Percentiles rank a stretch among this genome's conserved stretches.
phyloP scores from a whole-genome alignment of 768 basidiomycete genomes.

The Dioszegia hungarica region DNA sequence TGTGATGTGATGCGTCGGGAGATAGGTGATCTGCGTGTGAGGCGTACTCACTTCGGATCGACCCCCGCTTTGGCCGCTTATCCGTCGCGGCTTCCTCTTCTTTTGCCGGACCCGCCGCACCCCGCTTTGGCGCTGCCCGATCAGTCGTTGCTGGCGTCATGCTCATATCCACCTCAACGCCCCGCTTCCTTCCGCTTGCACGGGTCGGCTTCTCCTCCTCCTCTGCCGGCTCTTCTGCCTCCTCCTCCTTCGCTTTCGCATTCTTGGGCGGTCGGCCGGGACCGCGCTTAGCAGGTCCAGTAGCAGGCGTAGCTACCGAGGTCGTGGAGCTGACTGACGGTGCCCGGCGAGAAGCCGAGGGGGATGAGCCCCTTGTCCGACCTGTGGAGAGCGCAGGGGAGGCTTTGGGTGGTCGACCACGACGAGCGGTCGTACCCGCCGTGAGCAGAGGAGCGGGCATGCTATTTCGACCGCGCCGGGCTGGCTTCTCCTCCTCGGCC shows the following conservation, averaged over 20 bases:
- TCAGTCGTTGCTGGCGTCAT: background rate
- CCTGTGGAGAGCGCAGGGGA: slow-evolving; percentile 19
- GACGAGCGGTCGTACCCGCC: background rate
- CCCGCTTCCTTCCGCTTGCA: slow-evolving; percentile 3
- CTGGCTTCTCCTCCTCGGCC: slow-evolving; percentile 9
- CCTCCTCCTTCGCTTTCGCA: background rate
- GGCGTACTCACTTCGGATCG: slow-evolving; percentile 6
- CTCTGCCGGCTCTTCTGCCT: slow-evolving; percentile 13
- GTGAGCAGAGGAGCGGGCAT: background rate
- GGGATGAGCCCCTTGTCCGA: slow-evolving; percentile 23
- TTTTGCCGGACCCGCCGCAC: background rate
- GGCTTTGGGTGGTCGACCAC: slow-evolving; percentile 1
- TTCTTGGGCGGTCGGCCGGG: background rate
- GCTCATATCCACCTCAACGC: background rate
- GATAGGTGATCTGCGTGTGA: background rate
- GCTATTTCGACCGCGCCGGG: background rate
- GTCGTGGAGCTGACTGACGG: slow-evolving; percentile 22
- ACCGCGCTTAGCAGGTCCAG: background rate
- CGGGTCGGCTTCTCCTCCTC: slow-evolving; percentile 11
- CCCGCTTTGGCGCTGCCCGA: too few species aligned
- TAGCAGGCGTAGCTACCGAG: slow-evolving; percentile 17
- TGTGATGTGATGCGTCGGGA: too few species aligned
- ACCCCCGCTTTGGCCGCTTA: background rate
- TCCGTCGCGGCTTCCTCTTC: background rate
- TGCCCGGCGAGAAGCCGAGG: slow-evolving; percentile 28